Base-by-base conservation (phyloP, 768 basidiomycete genomes). In the Panaeolus cyanescens region DNA sequence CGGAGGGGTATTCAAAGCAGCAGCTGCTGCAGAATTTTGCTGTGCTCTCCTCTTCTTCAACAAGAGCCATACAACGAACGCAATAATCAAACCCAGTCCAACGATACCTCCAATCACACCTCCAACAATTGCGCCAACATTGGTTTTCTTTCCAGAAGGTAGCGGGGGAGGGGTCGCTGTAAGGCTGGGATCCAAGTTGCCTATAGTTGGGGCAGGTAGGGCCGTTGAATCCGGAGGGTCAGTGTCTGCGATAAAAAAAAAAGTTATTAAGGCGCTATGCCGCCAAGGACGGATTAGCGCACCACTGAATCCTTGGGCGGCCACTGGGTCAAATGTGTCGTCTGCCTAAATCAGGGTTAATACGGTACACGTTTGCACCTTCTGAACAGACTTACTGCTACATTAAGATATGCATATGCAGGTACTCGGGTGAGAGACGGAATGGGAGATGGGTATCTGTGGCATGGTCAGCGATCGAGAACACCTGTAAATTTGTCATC, bases 61-160 rank as follows among this genome's bases (percentile, higher is more conserved):
- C 74, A 1, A 87, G 61, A n/a, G 78, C 83, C 84, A 83, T 4
- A 85, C 76, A 15, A 82, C 80, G 9, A 87, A 85, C 28, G 85
- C 87, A 0, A 82, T 83, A 28, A 88, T 86, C 20, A 50, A 28
- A 5, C 45, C 45, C 10, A 66, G 50, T 9, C 62, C 25, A 6
- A 68, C 39, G 28, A 71, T 50, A 5, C 58, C 62, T 3, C 62
- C 66, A 36, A 70, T 57, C 22, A 70, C 59, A 15, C 64, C 68
- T 32, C 70, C 67, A 19, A 66, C 70, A 20, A 71, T 67, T 4
- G 69, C 69, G n/a, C 66, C 64, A 32, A 66, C 62, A 40, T 69
- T 63, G 2, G 67, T 60, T 30, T 65, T 68, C 33, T 62, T 64
- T 30, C 34, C 36, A 30, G 54, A 20, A 19, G 17, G 4, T 0